These are phyloP conservation scores for Zymoseptoria brevis DNA, from an alignment of 2,329 filamentous ascomycete species.

Conservation along the genomic window DNA sequence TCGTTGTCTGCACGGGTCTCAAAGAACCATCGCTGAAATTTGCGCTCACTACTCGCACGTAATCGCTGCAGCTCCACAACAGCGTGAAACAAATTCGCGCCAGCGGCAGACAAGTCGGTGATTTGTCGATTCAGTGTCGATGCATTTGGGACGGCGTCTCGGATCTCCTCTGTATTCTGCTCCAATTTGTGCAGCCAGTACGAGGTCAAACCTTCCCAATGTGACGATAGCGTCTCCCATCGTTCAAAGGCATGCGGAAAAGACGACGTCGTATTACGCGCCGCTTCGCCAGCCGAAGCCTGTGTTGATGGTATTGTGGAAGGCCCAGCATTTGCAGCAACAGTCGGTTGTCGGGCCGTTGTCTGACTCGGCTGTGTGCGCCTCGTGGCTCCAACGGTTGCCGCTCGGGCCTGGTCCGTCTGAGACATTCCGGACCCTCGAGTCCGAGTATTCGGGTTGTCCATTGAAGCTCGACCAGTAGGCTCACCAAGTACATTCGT, in stretches of 20 bases:
- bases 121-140: slow-evolving; percentile 89
- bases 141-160: slow-evolving; percentile 65
- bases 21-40: slow-evolving; percentile 98
- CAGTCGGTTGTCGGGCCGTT: slow-evolving; percentile 19
- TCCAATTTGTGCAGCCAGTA: slow-evolving; percentile 95
- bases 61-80: slow-evolving; percentile 92
- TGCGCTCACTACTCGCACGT: slow-evolving; percentile 88
- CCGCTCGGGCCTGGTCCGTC: slow-evolving; percentile 19
- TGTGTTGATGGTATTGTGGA: slow-evolving; percentile 12
- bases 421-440: slow-evolving; percentile 18
- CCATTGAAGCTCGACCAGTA: slow-evolving; percentile 22
- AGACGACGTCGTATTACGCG: slow-evolving; percentile 45
- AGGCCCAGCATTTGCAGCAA: slow-evolving; percentile 9
- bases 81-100: slow-evolving; percentile 93
- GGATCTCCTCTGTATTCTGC: slow-evolving; percentile 79
- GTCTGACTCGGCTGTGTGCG: slow-evolving; percentile 19
- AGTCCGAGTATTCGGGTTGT: slow-evolving; percentile 12
- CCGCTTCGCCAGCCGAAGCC: slow-evolving; percentile 10
- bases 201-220: slow-evolving; percentile 94
- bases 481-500: slow-evolving; percentile 27
- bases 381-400: slow-evolving; percentile 15
- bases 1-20: slow-evolving; percentile 87
- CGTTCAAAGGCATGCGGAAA: slow-evolving; percentile 97
- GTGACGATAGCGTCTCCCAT: slow-evolving; percentile 93
- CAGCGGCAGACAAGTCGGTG: slow-evolving; percentile 91